Percentiles rank a stretch among this genome's conserved stretches.
Conservation (phyloP, 345 rosid species). For the Alliaria petiolata region DNA sequence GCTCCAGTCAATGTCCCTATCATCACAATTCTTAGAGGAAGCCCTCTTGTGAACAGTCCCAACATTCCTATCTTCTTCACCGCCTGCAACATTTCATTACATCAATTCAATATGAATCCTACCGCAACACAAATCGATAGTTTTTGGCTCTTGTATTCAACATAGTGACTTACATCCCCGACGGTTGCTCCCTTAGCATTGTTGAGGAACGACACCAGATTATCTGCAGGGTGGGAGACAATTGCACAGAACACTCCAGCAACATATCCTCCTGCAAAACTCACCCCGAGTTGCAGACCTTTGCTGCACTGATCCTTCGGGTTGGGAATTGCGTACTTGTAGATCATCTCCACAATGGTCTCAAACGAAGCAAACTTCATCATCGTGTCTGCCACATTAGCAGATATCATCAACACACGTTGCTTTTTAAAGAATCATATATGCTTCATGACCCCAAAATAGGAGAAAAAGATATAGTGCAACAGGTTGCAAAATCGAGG, state of each 20-base stretch:
- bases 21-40: conserved; percentile 97
- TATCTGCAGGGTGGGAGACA: conserved; percentile 96
- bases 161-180: conserved; percentile 67
- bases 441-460: background rate
- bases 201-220: conserved; percentile 95
- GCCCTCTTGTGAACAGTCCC: conserved; percentile 98
- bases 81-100: conserved; percentile 50
- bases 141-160: background rate
- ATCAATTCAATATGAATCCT: background rate
- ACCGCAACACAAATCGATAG: background rate
- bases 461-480: background rate
- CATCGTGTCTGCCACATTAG: conserved; percentile 76
- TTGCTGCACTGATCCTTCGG: conserved; percentile 93
- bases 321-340: conserved; percentile 76
- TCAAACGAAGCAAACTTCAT: conserved; percentile 99
- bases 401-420: background rate
- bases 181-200: conserved; percentile 97
- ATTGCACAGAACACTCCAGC: conserved; percentile 92
- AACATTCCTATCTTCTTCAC: conserved; percentile 85
- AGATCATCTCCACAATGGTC: conserved; percentile 82
- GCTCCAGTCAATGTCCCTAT: conserved; percentile 97
- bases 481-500: background rate
- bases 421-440: background rate
- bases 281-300: conserved; percentile 74
- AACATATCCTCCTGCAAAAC: conserved; percentile 92